phyloP scores from a whole-genome alignment of 192 early-diverging fungal genomes.

The Mortierella alpina region DNA sequence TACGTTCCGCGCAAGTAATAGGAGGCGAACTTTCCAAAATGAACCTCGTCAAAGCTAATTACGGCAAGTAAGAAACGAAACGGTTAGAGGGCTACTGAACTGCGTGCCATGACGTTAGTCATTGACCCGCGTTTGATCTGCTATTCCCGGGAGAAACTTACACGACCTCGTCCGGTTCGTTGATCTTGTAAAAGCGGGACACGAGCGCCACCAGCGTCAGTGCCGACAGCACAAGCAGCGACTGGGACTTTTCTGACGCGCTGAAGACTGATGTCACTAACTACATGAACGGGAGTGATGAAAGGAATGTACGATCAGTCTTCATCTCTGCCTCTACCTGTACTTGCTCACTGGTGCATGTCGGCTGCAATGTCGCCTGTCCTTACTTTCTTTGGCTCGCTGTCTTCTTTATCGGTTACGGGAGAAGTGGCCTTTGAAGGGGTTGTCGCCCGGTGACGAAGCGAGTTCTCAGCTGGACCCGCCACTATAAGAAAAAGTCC shows the following conservation, averaged over 20 bases:
- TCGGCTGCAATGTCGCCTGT: neutral
- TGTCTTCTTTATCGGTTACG: neutral
- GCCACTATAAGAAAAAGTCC: slow-evolving; percentile 6
- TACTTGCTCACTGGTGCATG: too few relatives aligned
- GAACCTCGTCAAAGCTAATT: slow-evolving; percentile 94
- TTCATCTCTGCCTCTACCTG: neutral
- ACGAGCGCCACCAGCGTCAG: slow-evolving; percentile 62
- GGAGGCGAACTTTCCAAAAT: slow-evolving; percentile 98
- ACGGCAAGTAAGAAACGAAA: too few relatives aligned
- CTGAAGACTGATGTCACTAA: slow-evolving; percentile 31
- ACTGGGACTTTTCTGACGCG: slow-evolving; percentile 20
- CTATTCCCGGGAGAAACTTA: slow-evolving; percentile 32
- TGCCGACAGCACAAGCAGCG: slow-evolving; percentile 27
- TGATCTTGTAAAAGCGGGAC: slow-evolving; percentile 77
- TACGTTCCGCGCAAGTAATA: slow-evolving; percentile 90
- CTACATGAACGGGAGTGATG: slow-evolving; percentile 2
- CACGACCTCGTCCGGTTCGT: slow-evolving; percentile 81
- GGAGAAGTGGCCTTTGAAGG: neutral
- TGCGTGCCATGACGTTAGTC: neutral
- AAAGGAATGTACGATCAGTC: neutral
- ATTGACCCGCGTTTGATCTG: neutral
- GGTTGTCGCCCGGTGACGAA: slow-evolving; percentile 25
- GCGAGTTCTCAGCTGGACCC: slow-evolving; percentile 15
- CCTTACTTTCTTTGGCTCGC: slow-evolving; percentile 21
- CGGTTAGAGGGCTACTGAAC: too few relatives aligned